Base-by-base conservation (phyloP, 169 alveolate species). In the Plasmodium coatneyi region DNA sequence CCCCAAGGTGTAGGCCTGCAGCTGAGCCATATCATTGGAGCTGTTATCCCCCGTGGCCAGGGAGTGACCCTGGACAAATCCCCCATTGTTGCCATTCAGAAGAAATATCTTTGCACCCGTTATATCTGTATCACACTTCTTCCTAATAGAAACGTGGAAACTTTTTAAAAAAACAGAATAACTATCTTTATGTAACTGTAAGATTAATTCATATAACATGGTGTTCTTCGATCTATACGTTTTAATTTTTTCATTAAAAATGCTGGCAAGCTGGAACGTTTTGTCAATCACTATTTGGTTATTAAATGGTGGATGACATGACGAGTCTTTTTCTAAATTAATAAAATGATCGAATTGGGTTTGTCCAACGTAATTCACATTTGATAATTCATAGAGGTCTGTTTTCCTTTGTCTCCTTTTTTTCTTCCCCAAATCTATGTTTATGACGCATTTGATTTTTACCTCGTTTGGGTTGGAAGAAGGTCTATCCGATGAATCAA, bases 241-340 rank as follows among this genome's bases (percentile, higher is more conserved):
- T 79, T 89, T 89, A 60, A 89, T 89, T 79, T 79, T 54, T 79
- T 89, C 94, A 10, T 89, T 79, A 60, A 89, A 89, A 79, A 89
- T 89, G 49, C 79, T 89, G 19, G 81, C 89, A 52, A 89, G 66
- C 10, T 89, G 46, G 49, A 89, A 89, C 3, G 70, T 79, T 89
- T 89, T 89, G 41, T 89, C 90, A 41, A 89, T 39, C 14, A 79
- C 32, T 89, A 89, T 60, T 89, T 89, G 87, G 32, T 79, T 89
- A 52, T 89, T 89, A 79, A 89, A 78, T 25, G 30, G 36, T 12
- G 41, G 46, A 28, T 32, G 16, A 6, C 5, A 66, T 41, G 83
- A 56, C 9, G 43, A 36, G 5, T 19, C 43, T 46, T 89, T 80
- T 56, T 78, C 74, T 36, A 25, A 6, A 32, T 79, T 89, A 89